A percentile compares a stretch with the other conserved stretches of the same genome.
Conservation (phyloP, 1,284 basidiomycete genomes). For the Calocybe gambosa region DNA sequence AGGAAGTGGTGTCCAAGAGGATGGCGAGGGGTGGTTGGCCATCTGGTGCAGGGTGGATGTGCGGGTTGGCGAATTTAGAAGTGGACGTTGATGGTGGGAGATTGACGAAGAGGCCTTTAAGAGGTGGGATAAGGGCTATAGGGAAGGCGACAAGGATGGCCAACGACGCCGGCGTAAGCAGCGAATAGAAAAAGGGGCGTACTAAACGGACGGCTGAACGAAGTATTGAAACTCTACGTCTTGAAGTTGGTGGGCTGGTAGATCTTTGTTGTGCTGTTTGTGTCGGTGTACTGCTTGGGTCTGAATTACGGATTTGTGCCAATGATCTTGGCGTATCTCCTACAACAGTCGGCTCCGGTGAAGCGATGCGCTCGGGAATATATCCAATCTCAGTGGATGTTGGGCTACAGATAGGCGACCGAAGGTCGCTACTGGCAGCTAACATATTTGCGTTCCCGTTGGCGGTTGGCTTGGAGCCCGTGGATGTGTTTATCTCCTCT, state of each 20-base stretch:
- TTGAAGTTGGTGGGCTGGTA: background rate
- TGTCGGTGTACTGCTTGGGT: background rate
- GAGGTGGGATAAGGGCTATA: constrained; percentile 56
- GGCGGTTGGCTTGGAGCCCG: constrained; percentile 1
- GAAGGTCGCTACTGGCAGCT: constrained; percentile 21
- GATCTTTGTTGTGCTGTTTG: background rate
- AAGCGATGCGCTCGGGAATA: background rate
- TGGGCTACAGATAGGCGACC: constrained; percentile 19
- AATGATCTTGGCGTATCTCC: constrained; percentile 1
- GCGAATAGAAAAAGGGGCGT: constrained; percentile 31
- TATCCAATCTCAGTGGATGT: constrained; percentile 20
- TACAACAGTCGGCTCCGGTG: constrained; percentile 11
- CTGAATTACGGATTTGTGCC: background rate
- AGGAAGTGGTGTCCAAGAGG: constrained; percentile 56
- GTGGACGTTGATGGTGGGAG: constrained; percentile 33
- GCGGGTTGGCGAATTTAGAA: constrained; percentile 16
- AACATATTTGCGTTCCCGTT: constrained; percentile 22
- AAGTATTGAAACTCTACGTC: background rate
- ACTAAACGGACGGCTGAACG: background rate
- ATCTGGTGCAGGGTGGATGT: constrained; percentile 64
- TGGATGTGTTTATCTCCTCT: background rate
- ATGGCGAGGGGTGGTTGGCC: constrained; percentile 70
- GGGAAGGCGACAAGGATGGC: constrained; percentile 63
- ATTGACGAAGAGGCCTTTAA: constrained; percentile 68
- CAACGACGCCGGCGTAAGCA: constrained; percentile 51